Percentiles rank a stretch among this genome's conserved stretches.
Evolutionary conservation across 1,284 basidiomycete species (phyloP).

Genomic region (Rhodotorula glutinis): DNA sequence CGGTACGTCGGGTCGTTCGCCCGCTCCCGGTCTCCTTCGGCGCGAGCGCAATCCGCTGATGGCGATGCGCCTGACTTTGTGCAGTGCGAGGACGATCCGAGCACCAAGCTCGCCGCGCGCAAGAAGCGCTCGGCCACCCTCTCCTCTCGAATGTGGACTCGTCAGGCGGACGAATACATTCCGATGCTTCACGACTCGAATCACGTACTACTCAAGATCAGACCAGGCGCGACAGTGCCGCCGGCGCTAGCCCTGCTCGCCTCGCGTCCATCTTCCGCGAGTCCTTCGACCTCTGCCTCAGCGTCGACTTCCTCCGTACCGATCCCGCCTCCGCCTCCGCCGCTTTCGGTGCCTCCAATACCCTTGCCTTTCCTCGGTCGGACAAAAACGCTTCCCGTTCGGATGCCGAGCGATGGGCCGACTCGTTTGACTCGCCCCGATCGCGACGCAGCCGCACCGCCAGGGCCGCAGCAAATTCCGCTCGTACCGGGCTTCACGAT

Average conservation of each 20-base stretch:
- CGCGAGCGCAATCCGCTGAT: too few relatives aligned
- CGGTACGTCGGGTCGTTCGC: not conserved
- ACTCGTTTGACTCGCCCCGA: not conserved
- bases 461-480: not conserved
- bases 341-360: not conserved
- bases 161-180: not conserved
- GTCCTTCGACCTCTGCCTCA: too few relatives aligned
- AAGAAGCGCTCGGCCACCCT: not conserved
- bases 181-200: conserved; percentile 4
- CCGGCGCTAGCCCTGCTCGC: not conserved
- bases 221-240: not conserved
- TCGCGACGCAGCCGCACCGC: not conserved
- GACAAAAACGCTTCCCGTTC: not conserved
- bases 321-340: not conserved
- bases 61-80: not conserved
- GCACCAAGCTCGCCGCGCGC: not conserved
- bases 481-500: not conserved
- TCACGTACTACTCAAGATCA: conserved; percentile 32
- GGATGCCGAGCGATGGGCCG: not conserved
- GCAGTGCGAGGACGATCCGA: conserved; percentile 17
- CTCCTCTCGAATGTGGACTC: not conserved
- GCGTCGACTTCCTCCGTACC: not conserved
- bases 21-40: too few relatives aligned
- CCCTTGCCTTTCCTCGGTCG: not conserved
- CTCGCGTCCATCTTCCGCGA: not conserved